Percentiles rank a stretch among this genome's conserved stretches.
These are phyloP conservation scores for Backusella parvicylindrica DNA, from an alignment of 192 early-diverging fungal genomes.

Conservation along the genomic window DNA sequence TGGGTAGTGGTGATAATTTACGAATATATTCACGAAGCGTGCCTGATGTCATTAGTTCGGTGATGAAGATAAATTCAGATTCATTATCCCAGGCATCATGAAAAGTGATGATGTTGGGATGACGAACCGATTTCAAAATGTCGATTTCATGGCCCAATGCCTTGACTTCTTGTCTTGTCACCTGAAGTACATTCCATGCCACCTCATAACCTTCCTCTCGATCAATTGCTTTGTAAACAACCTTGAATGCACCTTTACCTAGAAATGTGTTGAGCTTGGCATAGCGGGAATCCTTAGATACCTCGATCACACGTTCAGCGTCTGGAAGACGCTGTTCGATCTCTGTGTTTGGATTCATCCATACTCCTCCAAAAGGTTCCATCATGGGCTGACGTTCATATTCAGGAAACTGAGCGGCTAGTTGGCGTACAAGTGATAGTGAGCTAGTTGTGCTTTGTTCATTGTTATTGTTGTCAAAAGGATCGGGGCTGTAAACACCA, in stretches of 20 bases:
- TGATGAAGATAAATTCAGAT: conserved; percentile 76
- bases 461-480: conserved; percentile 2
- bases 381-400: conserved; percentile 22
- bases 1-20: conserved; percentile 61
- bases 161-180: conserved; percentile 70
- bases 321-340: conserved; percentile 46
- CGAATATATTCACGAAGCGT: conserved; percentile 77
- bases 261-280: conserved; percentile 56
- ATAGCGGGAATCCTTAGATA: conserved; percentile 48
- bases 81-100: conserved; percentile 74
- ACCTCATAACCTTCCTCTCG: conserved; percentile 87
- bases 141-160: conserved; percentile 73
- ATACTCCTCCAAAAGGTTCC: conserved; percentile 20
- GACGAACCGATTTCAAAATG: conserved; percentile 73
- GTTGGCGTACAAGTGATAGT: conserved; percentile 16
- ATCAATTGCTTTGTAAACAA: conserved; percentile 85
- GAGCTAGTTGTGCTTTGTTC: conserved; percentile 14
- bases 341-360: conserved; percentile 30
- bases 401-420: conserved; percentile 33
- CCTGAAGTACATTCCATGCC: conserved; percentile 85
- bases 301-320: conserved; percentile 53
- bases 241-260: conserved; percentile 85
- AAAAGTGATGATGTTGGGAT: conserved; percentile 82
- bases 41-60: conserved; percentile 85
- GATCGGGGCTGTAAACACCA: conserved; percentile 13